Evolutionary conservation across 2,329 filamentous ascomycete species (phyloP), one percentile per base, ranked within the genome.

Genomic region (Scedosporium boydii): DNA sequence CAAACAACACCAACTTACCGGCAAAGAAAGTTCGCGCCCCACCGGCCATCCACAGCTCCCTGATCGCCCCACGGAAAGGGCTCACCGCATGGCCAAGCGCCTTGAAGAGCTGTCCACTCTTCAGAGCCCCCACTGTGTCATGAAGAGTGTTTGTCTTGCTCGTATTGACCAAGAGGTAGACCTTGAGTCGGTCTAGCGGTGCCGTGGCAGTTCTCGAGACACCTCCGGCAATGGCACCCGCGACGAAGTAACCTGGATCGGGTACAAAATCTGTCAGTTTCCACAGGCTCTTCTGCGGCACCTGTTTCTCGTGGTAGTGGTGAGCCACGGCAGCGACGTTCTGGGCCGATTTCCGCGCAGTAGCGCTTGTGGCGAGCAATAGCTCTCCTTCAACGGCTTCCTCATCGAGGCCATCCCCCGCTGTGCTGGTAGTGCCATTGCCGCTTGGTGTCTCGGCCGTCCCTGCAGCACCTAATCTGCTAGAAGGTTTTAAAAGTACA

Each of bases 221-320:
- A 74, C 92, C 93, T 74, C 95, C 95, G 74, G 93, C 92, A 73
- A 96, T 82, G 75, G 92, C 95, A 81, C 95, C 95, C 74, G 95
- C 95, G 78, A 96, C 77, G 77, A 98, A 99, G 79, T 98, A 99
- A 83, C 95, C 95, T 96, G 89, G 83, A 86, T 91, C 85, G 75
- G 90, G 90, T 75, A 91, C 80, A 81, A 88, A 82, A 74, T 81
- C 79, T 74, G 84, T 87, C 80, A 87, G 84, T 79, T 74, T 79
- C 53, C 60, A 62, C 60, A 38, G 60, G 42, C 10, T 27, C 48
- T 38, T 62, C 60, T 60, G 59, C 64, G 64, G 67, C 63, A 66
- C 65, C 34, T 38, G 34, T 14, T 38, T 38, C 34, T 38, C 34
- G 34, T 38, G 34, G 34, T 38, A 38, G 66, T 63, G 64, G 64